phyloP scores from a whole-genome alignment of 1,284 basidiomycete genomes.

The Volvariella volvacea region DNA sequence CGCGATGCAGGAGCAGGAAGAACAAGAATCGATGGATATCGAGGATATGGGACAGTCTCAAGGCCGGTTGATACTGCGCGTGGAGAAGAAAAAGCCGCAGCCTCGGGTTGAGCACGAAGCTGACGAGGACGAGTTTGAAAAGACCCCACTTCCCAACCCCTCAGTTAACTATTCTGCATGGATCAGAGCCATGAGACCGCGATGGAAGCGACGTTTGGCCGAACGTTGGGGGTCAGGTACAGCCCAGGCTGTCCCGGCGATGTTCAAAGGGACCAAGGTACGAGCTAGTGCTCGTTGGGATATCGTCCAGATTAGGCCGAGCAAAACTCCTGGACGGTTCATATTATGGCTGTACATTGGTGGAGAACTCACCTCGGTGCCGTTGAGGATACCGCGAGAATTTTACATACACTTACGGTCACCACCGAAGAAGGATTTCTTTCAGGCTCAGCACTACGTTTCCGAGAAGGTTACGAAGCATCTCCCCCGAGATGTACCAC shows the following conservation, averaged over 20 bases:
- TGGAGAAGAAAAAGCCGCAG: not conserved
- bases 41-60: slow-evolving; percentile 50
- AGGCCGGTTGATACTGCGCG: slow-evolving; percentile 5
- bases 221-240: slow-evolving; percentile 30
- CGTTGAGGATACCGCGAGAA: slow-evolving; percentile 82
- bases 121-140: slow-evolving; percentile 21
- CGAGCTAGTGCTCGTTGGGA: slow-evolving; percentile 83
- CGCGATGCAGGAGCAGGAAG: slow-evolving; percentile 23
- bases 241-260: slow-evolving; percentile 48
- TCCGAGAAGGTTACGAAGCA: slow-evolving; percentile 73
- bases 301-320: slow-evolving; percentile 83
- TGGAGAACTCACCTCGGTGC: slow-evolving; percentile 71
- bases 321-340: slow-evolving; percentile 77
- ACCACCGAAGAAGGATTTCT: slow-evolving; percentile 51
- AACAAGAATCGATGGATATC: slow-evolving; percentile 40
- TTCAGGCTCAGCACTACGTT: slow-evolving; percentile 65
- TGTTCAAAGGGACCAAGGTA: slow-evolving; percentile 72
- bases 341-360: slow-evolving; percentile 88
- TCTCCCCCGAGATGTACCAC: slow-evolving; percentile 76
- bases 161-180: slow-evolving; percentile 70
- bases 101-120: slow-evolving; percentile 31
- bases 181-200: slow-evolving; percentile 73
- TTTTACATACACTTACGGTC: slow-evolving; percentile 90
- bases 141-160: slow-evolving; percentile 49
- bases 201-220: slow-evolving; percentile 69